Evolutionary conservation across 805 yeast genomes (phyloP).

Genomic region (Candida nanaspora): DNA sequence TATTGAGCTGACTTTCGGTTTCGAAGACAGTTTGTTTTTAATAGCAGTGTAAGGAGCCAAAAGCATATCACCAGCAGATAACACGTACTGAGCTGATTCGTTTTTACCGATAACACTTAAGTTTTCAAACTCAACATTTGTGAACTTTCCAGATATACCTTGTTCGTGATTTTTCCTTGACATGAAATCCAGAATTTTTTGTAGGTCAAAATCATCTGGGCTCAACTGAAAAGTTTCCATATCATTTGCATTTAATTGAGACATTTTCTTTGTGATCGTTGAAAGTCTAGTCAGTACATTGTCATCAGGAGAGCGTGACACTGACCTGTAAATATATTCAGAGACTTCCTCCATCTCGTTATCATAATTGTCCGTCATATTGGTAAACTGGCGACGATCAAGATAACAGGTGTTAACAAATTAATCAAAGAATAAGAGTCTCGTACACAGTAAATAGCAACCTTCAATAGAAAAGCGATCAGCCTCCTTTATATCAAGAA

Average conservation of each 20-base stretch:
- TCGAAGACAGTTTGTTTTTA: background rate
- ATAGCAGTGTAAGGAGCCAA: constrained; percentile 6
- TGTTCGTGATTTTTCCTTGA: constrained; percentile 32
- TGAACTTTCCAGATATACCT: constrained; percentile 34
- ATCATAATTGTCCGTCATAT: background rate
- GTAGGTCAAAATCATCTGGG: constrained; percentile 34
- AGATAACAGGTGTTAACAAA: too few relatives aligned
- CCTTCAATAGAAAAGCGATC: too few relatives aligned
- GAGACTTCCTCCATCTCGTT: background rate
- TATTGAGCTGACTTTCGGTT: constrained; percentile 6
- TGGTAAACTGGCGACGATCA: too few relatives aligned
- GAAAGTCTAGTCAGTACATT: constrained; percentile 14
- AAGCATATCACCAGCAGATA: constrained; percentile 32
- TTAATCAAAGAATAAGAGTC: too few relatives aligned
- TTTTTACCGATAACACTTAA: constrained; percentile 34
- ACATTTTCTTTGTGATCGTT: constrained; percentile 9
- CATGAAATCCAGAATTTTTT: constrained; percentile 28
- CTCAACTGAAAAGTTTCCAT: constrained; percentile 16
- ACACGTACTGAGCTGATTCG: constrained; percentile 29
- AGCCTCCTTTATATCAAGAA: too few relatives aligned
- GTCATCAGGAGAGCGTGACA: background rate
- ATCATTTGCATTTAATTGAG: constrained; percentile 14
- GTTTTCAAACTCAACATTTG: constrained; percentile 37
- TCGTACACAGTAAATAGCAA: too few relatives aligned
- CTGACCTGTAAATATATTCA: background rate